Base-by-base conservation (phyloP, 2,329 filamentous ascomycete genomes). In the Ceratocystis eucalypticola region DNA sequence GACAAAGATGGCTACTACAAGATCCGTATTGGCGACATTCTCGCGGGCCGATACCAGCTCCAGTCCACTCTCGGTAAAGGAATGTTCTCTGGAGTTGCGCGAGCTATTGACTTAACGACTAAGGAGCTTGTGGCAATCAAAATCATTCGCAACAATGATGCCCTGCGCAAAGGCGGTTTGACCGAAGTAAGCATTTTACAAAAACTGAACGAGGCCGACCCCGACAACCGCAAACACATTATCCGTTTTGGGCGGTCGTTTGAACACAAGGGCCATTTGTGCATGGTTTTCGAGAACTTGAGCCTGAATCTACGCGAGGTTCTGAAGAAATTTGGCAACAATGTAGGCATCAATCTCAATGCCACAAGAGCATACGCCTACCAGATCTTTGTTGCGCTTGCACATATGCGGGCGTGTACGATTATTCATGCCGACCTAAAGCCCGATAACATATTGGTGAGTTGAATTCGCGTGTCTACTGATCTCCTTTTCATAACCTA, bases 1-100 rank as follows among this genome's bases (percentile, higher is more conserved):
- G 94, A 97, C 73, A 86, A 88, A 64, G 91, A 99, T 72, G 94
- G 93, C 5, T 97, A 97, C 74, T 99, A 97, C 80, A 95, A 94
- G 76, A 87, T 96, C 67, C 91, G 95, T 67, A 85, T 91, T 50
- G 92, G 93, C 72, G 94, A 99, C 78, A 79, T 97, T 64, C 81
- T 99, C 69, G 89, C 96, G 71, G 87, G 87, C 37, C 88, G 91
- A 44, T 97, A 97, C 75, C 89, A 94, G 73, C 85, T 99, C 41
- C 88, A 93, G 74, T 85, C 92, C 67, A 87, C 87, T 64, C 81
- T 99, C 25, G 94, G 94, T 69, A 91, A 90, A 75, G 94, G 94
- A 71, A 96, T 96, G 82, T 99, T 96, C 74, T 96, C 94, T 0
- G 91, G 91, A 7, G 94, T 99, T n/a, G 91, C 94, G 65, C 86